Evolutionary conservation across 2,329 filamentous ascomycete genomes (phyloP).

Genomic region (Huntiella abstrusa): DNA sequence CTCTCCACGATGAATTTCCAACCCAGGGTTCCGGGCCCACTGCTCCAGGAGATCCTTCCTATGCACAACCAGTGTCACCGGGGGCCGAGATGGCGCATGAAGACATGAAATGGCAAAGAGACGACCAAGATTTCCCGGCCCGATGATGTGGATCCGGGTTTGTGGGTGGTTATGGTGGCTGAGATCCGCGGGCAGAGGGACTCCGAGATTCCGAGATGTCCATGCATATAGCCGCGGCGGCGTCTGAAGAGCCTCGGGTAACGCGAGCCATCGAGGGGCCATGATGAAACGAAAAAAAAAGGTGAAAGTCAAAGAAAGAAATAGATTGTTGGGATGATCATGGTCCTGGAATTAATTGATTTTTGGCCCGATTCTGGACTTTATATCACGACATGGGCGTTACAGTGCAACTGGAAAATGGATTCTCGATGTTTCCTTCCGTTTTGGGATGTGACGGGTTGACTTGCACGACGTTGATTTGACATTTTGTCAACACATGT

Average conservation of each 20-base stretch:
- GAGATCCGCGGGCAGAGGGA: background rate
- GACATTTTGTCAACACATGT: no score
- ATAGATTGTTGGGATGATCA: no score
- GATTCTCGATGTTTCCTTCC: no score
- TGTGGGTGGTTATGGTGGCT: constrained; percentile 1
- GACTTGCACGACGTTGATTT: no score
- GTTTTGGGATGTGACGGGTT: no score
- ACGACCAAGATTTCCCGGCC: constrained; percentile 62
- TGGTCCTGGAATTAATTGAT: no score
- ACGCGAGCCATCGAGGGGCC: constrained; percentile 5
- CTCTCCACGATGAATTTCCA: constrained; percentile 25
- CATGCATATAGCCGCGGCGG: constrained; percentile 10
- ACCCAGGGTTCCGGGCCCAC: constrained; percentile 26
- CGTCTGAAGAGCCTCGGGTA: constrained; percentile 2
- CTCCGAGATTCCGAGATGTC: constrained; percentile 9
- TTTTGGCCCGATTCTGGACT: no score
- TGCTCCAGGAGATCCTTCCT: constrained; percentile 28
- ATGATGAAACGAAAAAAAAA: constrained; percentile 1
- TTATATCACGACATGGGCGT: no score
- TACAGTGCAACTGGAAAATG: no score
- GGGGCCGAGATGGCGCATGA: constrained; percentile 39
- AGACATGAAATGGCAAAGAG: constrained; percentile 59
- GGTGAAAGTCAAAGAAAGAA: background rate
- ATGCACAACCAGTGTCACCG: constrained; percentile 66
- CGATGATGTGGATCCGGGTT: constrained; percentile 53